phyloP scores from a whole-genome alignment of 306 rosid genomes.

The Pyrus betulifolia region DNA sequence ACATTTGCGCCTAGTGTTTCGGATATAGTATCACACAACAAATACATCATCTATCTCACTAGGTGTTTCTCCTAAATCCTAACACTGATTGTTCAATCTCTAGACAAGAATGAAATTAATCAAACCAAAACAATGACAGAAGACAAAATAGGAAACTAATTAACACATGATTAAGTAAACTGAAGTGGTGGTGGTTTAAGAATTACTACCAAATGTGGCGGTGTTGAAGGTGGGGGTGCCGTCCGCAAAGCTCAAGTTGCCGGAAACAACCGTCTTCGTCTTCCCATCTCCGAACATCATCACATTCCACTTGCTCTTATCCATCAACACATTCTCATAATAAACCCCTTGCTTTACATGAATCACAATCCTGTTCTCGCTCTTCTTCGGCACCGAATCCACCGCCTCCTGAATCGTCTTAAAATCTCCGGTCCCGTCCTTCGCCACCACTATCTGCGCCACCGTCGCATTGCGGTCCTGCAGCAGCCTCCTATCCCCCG shows the following conservation, averaged over 20 bases:
- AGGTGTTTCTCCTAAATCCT: neutral
- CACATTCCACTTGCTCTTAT: constrained; percentile 81
- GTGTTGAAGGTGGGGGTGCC: constrained; percentile 74
- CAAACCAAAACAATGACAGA: neutral
- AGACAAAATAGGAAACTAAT: neutral
- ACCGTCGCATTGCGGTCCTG: constrained; percentile 15
- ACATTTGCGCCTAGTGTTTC: neutral
- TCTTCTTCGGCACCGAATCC: constrained; percentile 52
- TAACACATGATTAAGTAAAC: neutral
- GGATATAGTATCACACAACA: neutral
- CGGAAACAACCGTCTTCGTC: constrained; percentile 51
- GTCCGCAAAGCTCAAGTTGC: constrained; percentile 47
- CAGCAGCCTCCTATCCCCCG: constrained; percentile 59
- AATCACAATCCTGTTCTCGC: constrained; percentile 41
- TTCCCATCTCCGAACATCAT: constrained; percentile 79
- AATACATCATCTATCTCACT: neutral
- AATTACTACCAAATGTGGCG: constrained; percentile 72
- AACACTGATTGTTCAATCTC: neutral
- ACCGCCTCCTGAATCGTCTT: constrained; percentile 48
- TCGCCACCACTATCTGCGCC: constrained; percentile 48
- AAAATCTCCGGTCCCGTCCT: constrained; percentile 57
- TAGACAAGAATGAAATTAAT: neutral
- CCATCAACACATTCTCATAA: constrained; percentile 61
- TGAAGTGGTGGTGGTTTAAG: neutral
- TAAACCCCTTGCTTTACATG: constrained; percentile 70